Evolutionary conservation across 2,329 filamentous ascomycete species (phyloP), one percentile per base, ranked within the genome.

Genomic region (Didymella segeticola): DNA sequence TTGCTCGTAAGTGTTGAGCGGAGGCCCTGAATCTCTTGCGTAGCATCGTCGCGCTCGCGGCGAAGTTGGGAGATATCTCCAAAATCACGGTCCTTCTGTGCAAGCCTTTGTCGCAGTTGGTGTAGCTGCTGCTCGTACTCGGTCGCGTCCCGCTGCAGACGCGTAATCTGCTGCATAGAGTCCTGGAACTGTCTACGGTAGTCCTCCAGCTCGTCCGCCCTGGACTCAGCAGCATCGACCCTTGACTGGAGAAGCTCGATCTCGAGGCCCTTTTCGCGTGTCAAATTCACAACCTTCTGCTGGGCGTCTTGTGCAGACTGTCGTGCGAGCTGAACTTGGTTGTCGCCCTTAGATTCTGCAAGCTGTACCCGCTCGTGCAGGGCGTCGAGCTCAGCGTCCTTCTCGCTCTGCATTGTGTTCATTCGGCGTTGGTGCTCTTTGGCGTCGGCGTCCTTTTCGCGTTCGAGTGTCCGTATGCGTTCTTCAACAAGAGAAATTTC

Each of bases 381-480:
- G 10, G 74, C 68, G 26, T 78, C 75, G 5, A 79, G 50, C 52
- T 79, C 77, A 7, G 71, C 71, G 31, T 77, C 67, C 25, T 75
- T 75, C 27, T 74, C 72, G 25, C 34, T 61, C 19, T 70, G 61
- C 7, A 64, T 43, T 6, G 69, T 57, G 26, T 75, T 62, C 33
- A 74, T 62, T 36, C 70, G 67, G 14, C 72, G 68, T 34, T 73
- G 68, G 3, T 75, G 63, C 30, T 72, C 63, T 30, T 71, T 71
- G 50, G 72, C 61, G n/a, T 76, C 67, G 22, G 67, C 49, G 47
- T 77, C 74, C 48, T 72, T 76, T 19, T 75, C 70, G 22, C 71
- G 68, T 57, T 74, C 70, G 6, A 68, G 30, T 4, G 60, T 53
- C 25, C 65, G 67, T 11, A 75, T 34, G 25, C 68, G 67, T 12